phyloP scores from a whole-genome alignment of 352 stramenopile species.

The Paralagenidium karlingii region DNA sequence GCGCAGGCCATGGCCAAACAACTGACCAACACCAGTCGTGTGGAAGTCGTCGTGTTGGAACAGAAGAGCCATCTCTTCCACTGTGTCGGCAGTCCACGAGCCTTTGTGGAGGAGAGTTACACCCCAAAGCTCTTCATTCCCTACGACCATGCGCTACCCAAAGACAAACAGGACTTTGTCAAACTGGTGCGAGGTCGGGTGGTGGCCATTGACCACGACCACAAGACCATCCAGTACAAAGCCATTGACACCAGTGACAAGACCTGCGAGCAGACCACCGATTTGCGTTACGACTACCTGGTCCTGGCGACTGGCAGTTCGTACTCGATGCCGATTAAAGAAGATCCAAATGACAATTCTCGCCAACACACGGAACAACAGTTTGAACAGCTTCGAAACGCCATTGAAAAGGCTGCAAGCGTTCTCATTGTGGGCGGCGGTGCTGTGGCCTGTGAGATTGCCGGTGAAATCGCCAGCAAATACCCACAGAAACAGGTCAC shows the following conservation, averaged over 20 bases:
- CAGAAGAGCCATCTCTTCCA: slow-evolving; percentile 26
- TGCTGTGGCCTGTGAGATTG: slow-evolving; percentile 41
- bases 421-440: slow-evolving; percentile 42
- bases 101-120: slow-evolving; percentile 18
- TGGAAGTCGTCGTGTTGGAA: slow-evolving; percentile 20
- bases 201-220: slow-evolving; percentile 10
- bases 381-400: slow-evolving; percentile 12
- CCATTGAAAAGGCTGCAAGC: slow-evolving; percentile 23
- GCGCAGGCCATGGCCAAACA: slow-evolving; percentile 15
- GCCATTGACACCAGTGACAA: no score
- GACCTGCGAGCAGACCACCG: neutral
- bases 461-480: slow-evolving; percentile 36
- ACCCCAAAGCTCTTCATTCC: slow-evolving; percentile 21
- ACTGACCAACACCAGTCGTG: slow-evolving; percentile 10
- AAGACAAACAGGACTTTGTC: slow-evolving; percentile 6
- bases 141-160: slow-evolving; percentile 16
- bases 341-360: slow-evolving; percentile 6
- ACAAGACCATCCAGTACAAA: slow-evolving; percentile 7
- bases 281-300: slow-evolving; percentile 6
- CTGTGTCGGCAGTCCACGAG: slow-evolving; percentile 16
- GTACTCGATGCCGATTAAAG: slow-evolving; percentile 16
- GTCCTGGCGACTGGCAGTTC: slow-evolving; percentile 15
- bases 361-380: slow-evolving; percentile 13
- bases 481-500: slow-evolving; percentile 46
- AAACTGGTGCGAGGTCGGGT: slow-evolving; percentile 11